Conservation (phyloP, 106 monocot genomes). For the Gastrodia elata region DNA sequence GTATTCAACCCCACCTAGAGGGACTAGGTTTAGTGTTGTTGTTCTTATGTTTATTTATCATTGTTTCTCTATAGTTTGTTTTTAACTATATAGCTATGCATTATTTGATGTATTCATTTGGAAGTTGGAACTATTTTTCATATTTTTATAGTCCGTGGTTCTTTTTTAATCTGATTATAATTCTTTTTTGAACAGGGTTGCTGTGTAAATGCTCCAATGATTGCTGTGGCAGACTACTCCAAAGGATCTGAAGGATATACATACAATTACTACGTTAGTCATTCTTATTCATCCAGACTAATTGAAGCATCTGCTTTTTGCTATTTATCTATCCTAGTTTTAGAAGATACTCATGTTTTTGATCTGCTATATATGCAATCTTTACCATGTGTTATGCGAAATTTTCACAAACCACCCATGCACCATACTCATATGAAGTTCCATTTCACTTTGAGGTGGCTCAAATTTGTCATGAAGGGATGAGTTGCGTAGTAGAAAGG, state of each 20-base stretch:
- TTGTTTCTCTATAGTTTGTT: background rate
- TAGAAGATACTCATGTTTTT: background rate
- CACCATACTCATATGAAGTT: background rate
- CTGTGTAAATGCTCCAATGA: constrained; percentile 99
- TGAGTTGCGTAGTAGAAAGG: background rate
- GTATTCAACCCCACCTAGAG: too few species aligned
- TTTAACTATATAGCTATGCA: background rate
- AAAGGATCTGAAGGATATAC: constrained; percentile 90
- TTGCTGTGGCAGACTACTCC: constrained; percentile 84
- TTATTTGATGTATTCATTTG: background rate
- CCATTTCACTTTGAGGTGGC: background rate
- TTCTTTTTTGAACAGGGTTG: constrained; percentile 47
- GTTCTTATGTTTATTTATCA: background rate
- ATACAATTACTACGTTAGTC: constrained; percentile 91
- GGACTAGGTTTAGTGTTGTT: too few species aligned
- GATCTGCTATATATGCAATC: background rate
- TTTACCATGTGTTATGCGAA: background rate
- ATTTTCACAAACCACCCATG: background rate
- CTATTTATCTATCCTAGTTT: background rate
- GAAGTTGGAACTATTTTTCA: background rate
- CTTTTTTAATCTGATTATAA: background rate
- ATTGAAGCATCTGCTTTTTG: constrained; percentile 8
- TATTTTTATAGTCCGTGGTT: background rate
- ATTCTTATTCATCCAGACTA: background rate
- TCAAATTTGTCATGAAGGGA: background rate